Conservation (phyloP, 2,329 filamentous ascomycete species). For the Colletotrichum caudatum region DNA sequence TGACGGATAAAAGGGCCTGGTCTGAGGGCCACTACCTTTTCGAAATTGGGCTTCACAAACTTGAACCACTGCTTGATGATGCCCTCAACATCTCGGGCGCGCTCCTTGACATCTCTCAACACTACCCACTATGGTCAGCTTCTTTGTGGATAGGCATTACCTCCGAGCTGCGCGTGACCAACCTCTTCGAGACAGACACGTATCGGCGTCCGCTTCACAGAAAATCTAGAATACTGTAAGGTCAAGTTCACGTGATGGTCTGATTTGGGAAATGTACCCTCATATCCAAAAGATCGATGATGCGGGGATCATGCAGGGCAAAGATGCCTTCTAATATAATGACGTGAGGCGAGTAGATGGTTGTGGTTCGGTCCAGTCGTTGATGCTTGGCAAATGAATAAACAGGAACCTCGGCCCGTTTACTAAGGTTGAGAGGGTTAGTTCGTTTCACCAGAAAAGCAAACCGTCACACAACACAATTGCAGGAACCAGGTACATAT, state of each 20-base stretch:
- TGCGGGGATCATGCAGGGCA: slow-evolving; percentile 87
- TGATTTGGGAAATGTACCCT: slow-evolving; percentile 67
- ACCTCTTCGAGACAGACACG: slow-evolving; percentile 91
- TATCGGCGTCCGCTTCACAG: slow-evolving; percentile 94
- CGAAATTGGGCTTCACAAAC: slow-evolving; percentile 97
- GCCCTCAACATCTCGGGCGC: slow-evolving; percentile 91
- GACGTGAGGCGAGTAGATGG: slow-evolving; percentile 96
- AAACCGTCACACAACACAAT: no score
- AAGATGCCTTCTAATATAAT: slow-evolving; percentile 96
- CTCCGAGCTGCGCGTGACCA: slow-evolving; percentile 51
- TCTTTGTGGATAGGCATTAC: slow-evolving; percentile 17
- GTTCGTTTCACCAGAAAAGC: background rate
- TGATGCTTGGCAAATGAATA: slow-evolving; percentile 97
- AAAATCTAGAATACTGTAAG: slow-evolving; percentile 74
- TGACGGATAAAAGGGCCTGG: background rate
- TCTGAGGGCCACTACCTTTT: slow-evolving; percentile 65
- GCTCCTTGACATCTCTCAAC: slow-evolving; percentile 87
- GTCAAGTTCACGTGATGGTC: background rate
- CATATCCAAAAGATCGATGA: slow-evolving; percentile 90
- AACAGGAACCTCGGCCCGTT: slow-evolving; percentile 89
- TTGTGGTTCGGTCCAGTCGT: slow-evolving; percentile 81
- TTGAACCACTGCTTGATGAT: slow-evolving; percentile 98
- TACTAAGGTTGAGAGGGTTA: slow-evolving; percentile 61
- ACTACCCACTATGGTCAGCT: slow-evolving; percentile 60
- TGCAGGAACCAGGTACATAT: background rate